Conservation (phyloP, 306 rosid species). For the Cicer bijugum region DNA sequence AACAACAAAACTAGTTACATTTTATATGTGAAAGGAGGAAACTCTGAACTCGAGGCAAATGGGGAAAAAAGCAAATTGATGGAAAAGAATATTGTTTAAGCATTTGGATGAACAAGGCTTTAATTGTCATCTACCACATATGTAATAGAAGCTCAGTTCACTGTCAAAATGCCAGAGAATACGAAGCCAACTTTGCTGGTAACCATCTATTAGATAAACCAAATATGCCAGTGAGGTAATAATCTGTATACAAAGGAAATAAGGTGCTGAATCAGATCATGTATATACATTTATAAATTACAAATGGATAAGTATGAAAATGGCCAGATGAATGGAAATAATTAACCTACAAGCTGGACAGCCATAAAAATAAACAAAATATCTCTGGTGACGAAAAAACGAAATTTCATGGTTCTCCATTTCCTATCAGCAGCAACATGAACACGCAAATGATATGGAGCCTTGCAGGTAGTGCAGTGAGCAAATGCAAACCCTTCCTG, state of each 20-base stretch:
- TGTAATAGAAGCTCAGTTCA: slow-evolving; percentile 83
- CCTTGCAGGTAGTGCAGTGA: slow-evolving; percentile 98
- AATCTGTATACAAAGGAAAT: slow-evolving; percentile 59
- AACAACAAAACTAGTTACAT: slow-evolving; percentile 35
- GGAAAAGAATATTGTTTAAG: slow-evolving; percentile 21
- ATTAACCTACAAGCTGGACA: slow-evolving; percentile 87
- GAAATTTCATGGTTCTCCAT: slow-evolving; percentile 96
- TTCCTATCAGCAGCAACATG: slow-evolving; percentile 92
- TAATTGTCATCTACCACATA: slow-evolving; percentile 67
- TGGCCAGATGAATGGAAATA: slow-evolving; percentile 38
- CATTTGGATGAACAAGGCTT: slow-evolving; percentile 26
- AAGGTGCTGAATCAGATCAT: slow-evolving; percentile 17
- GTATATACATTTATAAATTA: slow-evolving; percentile 21
- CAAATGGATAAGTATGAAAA: slow-evolving; percentile 16
- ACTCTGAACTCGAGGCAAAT: slow-evolving; percentile 26
- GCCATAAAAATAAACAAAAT: slow-evolving; percentile 83
- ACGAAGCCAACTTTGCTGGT: slow-evolving; percentile 86
- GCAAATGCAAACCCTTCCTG: slow-evolving; percentile 99
- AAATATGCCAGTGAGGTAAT: slow-evolving; percentile 82
- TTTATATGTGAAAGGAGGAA: slow-evolving; percentile 15
- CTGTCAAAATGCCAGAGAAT: slow-evolving; percentile 87
- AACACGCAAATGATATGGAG: slow-evolving; percentile 95
- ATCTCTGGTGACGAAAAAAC: slow-evolving; percentile 96
- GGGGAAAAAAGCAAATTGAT: neutral
- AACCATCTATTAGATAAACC: slow-evolving; percentile 82